Evolutionary conservation across 169 alveolate genomes (phyloP).

Genomic region (Toxoplasma gondii): DNA sequence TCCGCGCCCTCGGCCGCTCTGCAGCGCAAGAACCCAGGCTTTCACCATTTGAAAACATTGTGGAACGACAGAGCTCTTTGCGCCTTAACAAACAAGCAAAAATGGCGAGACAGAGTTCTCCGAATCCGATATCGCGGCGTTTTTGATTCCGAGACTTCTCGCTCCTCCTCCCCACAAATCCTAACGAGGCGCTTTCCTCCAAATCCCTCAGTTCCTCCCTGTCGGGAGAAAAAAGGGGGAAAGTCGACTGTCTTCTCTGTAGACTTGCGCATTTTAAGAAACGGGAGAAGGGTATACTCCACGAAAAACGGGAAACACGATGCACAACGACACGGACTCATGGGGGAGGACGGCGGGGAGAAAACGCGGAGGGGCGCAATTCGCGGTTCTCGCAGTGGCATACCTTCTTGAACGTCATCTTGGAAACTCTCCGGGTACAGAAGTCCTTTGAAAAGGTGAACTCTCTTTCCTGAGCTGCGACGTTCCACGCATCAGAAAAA

Average conservation of each 20-base stretch:
- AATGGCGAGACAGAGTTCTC: too few species aligned
- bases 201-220: not conserved
- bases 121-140: too few species aligned
- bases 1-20: too few species aligned
- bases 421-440: not conserved
- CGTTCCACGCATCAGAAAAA: not conserved
- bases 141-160: not conserved
- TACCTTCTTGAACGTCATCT: slow-evolving; percentile 10
- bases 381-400: not conserved
- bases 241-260: not conserved
- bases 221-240: not conserved
- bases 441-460: not conserved
- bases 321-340: not conserved
- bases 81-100: too few species aligned
- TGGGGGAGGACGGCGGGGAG: not conserved
- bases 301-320: not conserved
- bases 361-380: not conserved
- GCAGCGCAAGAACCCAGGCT: too few species aligned
- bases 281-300: not conserved
- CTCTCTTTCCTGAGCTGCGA: not conserved
- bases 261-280: not conserved
- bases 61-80: too few species aligned
- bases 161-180: not conserved
- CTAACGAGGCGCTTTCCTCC: not conserved
- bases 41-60: too few species aligned